phyloP scores from a whole-genome alignment of 306 rosid genomes.

The Acacia melanoxylon region DNA sequence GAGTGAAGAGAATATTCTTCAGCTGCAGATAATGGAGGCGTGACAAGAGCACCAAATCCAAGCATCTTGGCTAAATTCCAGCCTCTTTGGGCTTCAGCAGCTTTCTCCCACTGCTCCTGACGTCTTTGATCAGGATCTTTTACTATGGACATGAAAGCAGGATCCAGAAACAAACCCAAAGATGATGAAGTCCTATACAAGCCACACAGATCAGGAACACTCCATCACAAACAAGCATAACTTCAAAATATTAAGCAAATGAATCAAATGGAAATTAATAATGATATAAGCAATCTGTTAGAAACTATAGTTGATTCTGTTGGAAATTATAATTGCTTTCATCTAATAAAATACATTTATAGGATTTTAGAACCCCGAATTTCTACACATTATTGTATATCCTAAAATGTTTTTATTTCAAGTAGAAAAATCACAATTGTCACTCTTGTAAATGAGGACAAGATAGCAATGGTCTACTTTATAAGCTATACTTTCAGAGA shows the following conservation, averaged over 20 bases:
- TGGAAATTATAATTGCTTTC: background rate
- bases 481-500: background rate
- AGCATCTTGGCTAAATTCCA: constrained; percentile 81
- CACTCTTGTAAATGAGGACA: background rate
- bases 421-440: background rate
- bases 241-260: constrained; percentile 20
- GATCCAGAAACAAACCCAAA: constrained; percentile 87
- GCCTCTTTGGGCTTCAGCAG: constrained; percentile 84
- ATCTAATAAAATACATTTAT: background rate
- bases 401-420: background rate
- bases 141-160: constrained; percentile 98
- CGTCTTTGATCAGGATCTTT: constrained; percentile 99
- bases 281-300: background rate
- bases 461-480: background rate
- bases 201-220: constrained; percentile 21
- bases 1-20: constrained; percentile 97
- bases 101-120: constrained; percentile 95
- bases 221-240: background rate
- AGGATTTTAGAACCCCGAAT: background rate
- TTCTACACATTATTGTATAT: background rate
- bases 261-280: constrained; percentile 16
- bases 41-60: constrained; percentile 91
- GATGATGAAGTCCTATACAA: constrained; percentile 74
- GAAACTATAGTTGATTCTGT: background rate
- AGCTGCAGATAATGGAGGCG: constrained; percentile 78